Percentiles rank a stretch among this genome's conserved stretches.
Conservation (phyloP, 805 yeast species). For the Torulaspora indica region DNA sequence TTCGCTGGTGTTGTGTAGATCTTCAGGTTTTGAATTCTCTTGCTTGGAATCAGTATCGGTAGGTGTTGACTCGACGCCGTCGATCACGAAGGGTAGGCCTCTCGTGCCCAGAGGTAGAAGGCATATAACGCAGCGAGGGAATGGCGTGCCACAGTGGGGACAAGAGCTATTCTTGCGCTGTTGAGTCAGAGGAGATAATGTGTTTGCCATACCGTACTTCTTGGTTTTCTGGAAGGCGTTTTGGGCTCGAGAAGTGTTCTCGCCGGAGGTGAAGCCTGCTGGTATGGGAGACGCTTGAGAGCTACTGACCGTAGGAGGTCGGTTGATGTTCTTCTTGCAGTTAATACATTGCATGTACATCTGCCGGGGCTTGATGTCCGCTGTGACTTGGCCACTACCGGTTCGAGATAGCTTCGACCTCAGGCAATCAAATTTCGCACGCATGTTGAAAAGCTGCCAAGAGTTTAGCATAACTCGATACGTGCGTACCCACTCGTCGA, state of each 20-base stretch:
- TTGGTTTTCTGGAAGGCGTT: slow-evolving; percentile 7
- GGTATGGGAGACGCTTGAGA: slow-evolving; percentile 4
- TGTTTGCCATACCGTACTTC: slow-evolving; percentile 15
- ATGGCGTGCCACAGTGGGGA: slow-evolving; percentile 80
- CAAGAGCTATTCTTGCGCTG: slow-evolving; percentile 42
- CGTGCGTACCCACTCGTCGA: slow-evolving; percentile 70
- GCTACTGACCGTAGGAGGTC: background rate
- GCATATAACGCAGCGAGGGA: slow-evolving; percentile 90
- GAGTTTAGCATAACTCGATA: slow-evolving; percentile 68
- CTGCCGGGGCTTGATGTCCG: slow-evolving; percentile 60
- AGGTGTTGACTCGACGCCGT: slow-evolving; percentile 19
- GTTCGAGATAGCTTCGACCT: slow-evolving; percentile 60
- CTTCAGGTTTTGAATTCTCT: background rate
- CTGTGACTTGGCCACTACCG: slow-evolving; percentile 43
- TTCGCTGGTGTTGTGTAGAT: background rate
- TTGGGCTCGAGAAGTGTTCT: slow-evolving; percentile 1
- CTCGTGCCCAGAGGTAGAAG: slow-evolving; percentile 65
- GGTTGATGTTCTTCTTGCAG: slow-evolving; percentile 70
- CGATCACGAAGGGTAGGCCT: slow-evolving; percentile 33
- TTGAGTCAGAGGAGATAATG: slow-evolving; percentile 7
- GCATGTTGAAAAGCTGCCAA: slow-evolving; percentile 69
- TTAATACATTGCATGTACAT: slow-evolving; percentile 74
- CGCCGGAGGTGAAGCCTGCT: too few species aligned
- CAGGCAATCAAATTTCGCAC: slow-evolving; percentile 83
- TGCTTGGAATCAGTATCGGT: background rate